Percentiles rank a stretch among this genome's conserved stretches.
Conservation (phyloP, 768 basidiomycete species). For the Leccinum imitatum region DNA sequence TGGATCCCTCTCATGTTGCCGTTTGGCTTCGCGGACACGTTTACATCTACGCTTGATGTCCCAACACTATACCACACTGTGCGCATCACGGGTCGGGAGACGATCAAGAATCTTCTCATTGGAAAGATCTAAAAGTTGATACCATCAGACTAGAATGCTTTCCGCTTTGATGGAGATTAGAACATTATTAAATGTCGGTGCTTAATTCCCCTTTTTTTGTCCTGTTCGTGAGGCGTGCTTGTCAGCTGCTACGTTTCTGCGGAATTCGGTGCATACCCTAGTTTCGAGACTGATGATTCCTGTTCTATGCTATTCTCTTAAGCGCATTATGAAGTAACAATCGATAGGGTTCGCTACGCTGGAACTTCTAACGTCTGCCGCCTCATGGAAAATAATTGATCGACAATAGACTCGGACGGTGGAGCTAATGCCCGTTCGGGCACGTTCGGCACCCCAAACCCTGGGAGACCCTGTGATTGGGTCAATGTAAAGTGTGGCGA, state of each 20-base stretch:
- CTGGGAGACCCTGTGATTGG: neutral
- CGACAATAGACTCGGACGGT: neutral
- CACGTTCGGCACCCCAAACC: slow-evolving; percentile 3
- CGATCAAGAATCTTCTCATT: slow-evolving; percentile 72
- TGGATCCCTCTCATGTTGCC: slow-evolving; percentile 98
- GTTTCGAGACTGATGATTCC: neutral
- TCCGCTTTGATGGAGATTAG: slow-evolving; percentile 1
- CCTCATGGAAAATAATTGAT: slow-evolving; percentile 8
- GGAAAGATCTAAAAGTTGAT: slow-evolving; percentile 70
- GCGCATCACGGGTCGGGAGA: slow-evolving; percentile 80
- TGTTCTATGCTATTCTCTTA: neutral
- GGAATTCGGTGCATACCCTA: neutral
- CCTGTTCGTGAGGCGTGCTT: neutral
- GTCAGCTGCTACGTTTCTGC: neutral
- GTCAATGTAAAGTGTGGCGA: neutral
- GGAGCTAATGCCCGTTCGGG: neutral
- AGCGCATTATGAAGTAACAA: neutral
- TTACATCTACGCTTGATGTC: slow-evolving; percentile 89
- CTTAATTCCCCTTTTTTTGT: neutral
- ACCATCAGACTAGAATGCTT: neutral
- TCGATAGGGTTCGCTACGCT: neutral
- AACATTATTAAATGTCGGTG: neutral
- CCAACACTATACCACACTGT: slow-evolving; percentile 78
- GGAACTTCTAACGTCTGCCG: neutral
- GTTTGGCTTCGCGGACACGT: slow-evolving; percentile 83